Evolutionary conservation across 768 basidiomycete species (phyloP), one percentile per base, ranked within the genome.

Genomic region (Macrolepiota dolichaula): DNA sequence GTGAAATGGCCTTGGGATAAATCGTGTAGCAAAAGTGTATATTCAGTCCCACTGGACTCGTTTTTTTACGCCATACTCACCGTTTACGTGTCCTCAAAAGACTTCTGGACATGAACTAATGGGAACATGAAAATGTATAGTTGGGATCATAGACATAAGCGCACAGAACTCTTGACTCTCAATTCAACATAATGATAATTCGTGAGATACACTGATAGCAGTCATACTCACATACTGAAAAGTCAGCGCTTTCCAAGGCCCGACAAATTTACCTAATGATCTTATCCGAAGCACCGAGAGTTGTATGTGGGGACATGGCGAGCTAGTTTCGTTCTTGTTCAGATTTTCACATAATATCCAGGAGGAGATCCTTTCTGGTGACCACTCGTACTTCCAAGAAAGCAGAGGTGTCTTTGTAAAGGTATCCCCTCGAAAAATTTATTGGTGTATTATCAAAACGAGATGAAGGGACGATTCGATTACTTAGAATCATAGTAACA

Each of bases 301-400:
- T 44, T 91, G 92, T 0, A 93, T 90, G 72, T 93, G 51, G 79
- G 88, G 57, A 94, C 91, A 6, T 94, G 92, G 92, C 76, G 79
- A 29, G 89, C 92, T 4, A 87, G 89, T 64, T 81, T 88, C 47
- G 74, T 82, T 32, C 75, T 93, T 19, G 84, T 85, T 0, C 80
- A 86, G 51, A 87, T 85, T 66, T 74, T 93, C 24, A 79, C 84
- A 19, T 62, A 66, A 9, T 76, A 88, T 67, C 75, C 85, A 70
- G 80, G 91, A 89, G 70, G 35, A 51, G 49, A 22, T 47, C 25
- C 9, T 46, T 5, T 7, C 19, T 15, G 17, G 22, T 17, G 11
- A 9, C 19, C 24, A 54, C 56, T 38, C 40, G 60, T 35, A 32
- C 10, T 17, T 70, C 7, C 13, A 27, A 15, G 27, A 66, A 12